These are phyloP conservation scores for Schizophyllum commune DNA, from an alignment of 1,284 basidiomycete genomes.

Conservation along the genomic window DNA sequence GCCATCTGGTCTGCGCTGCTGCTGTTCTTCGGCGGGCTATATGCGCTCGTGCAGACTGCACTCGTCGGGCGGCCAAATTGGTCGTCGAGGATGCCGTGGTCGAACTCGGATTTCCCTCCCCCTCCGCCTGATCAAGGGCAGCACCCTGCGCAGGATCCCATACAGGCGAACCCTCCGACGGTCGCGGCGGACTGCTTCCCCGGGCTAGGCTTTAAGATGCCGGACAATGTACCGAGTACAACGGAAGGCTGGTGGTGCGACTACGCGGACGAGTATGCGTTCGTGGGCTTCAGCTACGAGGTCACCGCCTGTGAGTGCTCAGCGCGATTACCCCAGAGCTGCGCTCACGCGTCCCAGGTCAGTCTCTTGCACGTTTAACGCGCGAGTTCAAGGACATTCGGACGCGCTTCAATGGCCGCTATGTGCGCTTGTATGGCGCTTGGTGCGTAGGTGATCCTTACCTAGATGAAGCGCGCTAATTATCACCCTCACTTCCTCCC, in stretches of 20 bases:
- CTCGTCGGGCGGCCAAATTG: no score
- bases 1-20: no score
- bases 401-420: slow-evolving; percentile 52
- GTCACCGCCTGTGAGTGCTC: slow-evolving; percentile 40
- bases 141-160: no score
- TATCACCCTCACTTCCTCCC: no score
- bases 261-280: slow-evolving; percentile 54
- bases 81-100: no score
- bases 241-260: slow-evolving; percentile 62
- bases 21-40: no score
- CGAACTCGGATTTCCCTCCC: no score
- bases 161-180: no score
- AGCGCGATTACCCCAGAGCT: not conserved
- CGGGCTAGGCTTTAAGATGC: slow-evolving; percentile 48
- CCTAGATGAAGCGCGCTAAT: no score
- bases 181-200: slow-evolving; percentile 31
- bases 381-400: slow-evolving; percentile 59
- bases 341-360: slow-evolving; percentile 26
- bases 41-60: no score
- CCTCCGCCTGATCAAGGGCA: no score
- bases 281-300: slow-evolving; percentile 69
- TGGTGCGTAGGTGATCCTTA: slow-evolving; percentile 24
- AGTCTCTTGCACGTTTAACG: slow-evolving; percentile 38
- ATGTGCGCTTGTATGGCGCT: slow-evolving; percentile 63
- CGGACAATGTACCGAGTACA: slow-evolving; percentile 36